Evolutionary conservation across 345 rosid genomes (phyloP).

Genomic region (Salix brachista): DNA sequence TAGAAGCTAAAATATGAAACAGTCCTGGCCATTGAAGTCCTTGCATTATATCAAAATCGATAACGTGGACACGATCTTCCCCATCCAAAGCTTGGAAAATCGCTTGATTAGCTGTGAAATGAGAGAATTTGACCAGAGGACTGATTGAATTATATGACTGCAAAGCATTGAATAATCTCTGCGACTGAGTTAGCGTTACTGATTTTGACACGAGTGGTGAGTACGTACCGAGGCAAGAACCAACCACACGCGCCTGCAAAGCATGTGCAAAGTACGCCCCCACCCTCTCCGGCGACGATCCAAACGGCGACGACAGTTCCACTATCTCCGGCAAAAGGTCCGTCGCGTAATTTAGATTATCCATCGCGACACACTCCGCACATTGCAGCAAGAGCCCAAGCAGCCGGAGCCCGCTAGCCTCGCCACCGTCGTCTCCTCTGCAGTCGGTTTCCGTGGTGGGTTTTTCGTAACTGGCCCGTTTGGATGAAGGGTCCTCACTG

Average conservation of each 20-base stretch:
- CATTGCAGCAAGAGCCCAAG: constrained; percentile 83
- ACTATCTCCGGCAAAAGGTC: constrained; percentile 74
- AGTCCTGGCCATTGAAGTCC: constrained; percentile 99
- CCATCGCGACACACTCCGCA: constrained; percentile 83
- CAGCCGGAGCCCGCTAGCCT: constrained; percentile 55
- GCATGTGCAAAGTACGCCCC: constrained; percentile 89
- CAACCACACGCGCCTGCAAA: constrained; percentile 75
- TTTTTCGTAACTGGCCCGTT: constrained; percentile 34
- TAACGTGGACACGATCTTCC: constrained; percentile 77
- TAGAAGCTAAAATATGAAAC: constrained; percentile 90
- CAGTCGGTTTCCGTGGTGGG: background rate
- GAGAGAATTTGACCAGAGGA: constrained; percentile 80
- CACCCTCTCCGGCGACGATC: constrained; percentile 83
- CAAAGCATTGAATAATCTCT: constrained; percentile 66
- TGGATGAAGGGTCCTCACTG: constrained; percentile 44
- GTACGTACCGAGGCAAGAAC: constrained; percentile 58
- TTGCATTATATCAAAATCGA: constrained; percentile 94
- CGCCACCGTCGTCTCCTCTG: constrained; percentile 22
- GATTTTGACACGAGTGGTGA: constrained; percentile 42
- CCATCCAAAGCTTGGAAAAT: constrained; percentile 81
- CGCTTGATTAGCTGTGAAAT: constrained; percentile 95
- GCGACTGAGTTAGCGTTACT: constrained; percentile 52
- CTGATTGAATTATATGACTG: constrained; percentile 79
- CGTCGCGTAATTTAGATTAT: constrained; percentile 62
- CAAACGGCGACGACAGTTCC: constrained; percentile 79